Evolutionary conservation across 192 early-diverging fungal genomes (phyloP).

Genomic region (Chytriomyces sp.): DNA sequence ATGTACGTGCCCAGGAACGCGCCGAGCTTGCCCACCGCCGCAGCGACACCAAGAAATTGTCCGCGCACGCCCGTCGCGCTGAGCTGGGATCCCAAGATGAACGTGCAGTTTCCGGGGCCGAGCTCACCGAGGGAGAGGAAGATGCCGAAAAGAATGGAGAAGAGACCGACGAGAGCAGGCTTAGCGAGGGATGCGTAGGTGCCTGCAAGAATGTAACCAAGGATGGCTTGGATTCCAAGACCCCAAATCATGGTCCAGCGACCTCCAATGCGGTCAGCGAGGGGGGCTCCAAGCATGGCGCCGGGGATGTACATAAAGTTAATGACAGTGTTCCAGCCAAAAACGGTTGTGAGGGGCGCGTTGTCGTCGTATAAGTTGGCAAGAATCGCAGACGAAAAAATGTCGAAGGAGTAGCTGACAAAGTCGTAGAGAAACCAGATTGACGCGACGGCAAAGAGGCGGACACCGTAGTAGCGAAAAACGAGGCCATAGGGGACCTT

Average conservation of each 20-base stretch:
- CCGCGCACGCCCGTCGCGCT: slow-evolving; percentile 21
- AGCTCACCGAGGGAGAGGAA: slow-evolving; percentile 25
- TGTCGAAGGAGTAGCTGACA: slow-evolving; percentile 21
- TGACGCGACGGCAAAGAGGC: neutral
- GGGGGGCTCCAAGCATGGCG: slow-evolving; percentile 13
- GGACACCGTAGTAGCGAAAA: neutral
- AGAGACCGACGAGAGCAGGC: slow-evolving; percentile 1
- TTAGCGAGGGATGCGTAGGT: neutral
- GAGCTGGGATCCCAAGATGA: neutral
- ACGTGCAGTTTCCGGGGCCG: slow-evolving; percentile 20
- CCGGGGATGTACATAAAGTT: slow-evolving; percentile 28
- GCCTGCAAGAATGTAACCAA: slow-evolving; percentile 4
- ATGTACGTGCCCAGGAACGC: slow-evolving; percentile 20
- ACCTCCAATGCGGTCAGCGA: slow-evolving; percentile 1
- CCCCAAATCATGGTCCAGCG: slow-evolving; percentile 17
- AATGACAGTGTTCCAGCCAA: slow-evolving; percentile 26
- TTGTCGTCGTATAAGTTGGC: slow-evolving; percentile 22
- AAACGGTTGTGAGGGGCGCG: slow-evolving; percentile 17
- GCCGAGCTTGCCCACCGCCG: slow-evolving; percentile 23
- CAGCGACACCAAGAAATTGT: slow-evolving; percentile 23
- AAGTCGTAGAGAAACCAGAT: slow-evolving; percentile 34
- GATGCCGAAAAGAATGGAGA: slow-evolving; percentile 18
- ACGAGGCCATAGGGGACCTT: neutral
- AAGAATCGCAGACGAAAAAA: slow-evolving; percentile 17
- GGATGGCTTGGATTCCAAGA: slow-evolving; percentile 18